These are phyloP conservation scores for Starmerella floris DNA, from an alignment of 805 yeast species.

Conservation along the genomic window DNA sequence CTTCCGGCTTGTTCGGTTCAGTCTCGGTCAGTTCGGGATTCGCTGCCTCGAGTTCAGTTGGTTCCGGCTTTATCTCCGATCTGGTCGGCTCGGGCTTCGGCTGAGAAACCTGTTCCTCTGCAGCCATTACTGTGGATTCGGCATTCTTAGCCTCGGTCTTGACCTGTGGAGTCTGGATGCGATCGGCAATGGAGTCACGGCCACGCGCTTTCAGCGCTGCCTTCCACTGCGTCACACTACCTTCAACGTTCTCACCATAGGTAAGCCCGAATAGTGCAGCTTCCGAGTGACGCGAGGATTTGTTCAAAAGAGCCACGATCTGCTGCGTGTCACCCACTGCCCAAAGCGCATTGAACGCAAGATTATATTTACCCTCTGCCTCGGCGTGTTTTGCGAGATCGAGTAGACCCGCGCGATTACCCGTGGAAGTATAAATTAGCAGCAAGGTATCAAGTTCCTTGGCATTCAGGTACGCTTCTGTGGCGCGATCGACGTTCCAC, in stretches of 20 bases:
- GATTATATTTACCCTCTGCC: slow-evolving; percentile 65
- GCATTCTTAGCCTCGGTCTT: background rate
- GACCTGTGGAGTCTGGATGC: slow-evolving; percentile 31
- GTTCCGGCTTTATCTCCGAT: no score
- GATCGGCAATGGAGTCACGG: slow-evolving; percentile 45
- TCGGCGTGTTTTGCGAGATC: slow-evolving; percentile 56
- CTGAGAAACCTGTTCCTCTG: no score
- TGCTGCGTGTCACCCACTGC: slow-evolving; percentile 53
- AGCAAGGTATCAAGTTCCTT: slow-evolving; percentile 71
- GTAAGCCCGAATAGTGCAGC: slow-evolving; percentile 71
- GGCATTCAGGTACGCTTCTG: slow-evolving; percentile 63
- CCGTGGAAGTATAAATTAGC: slow-evolving; percentile 69
- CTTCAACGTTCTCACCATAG: slow-evolving; percentile 41
- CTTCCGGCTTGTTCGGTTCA: background rate
- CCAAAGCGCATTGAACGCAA: slow-evolving; percentile 91
- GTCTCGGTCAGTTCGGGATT: background rate
- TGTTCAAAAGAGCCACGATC: slow-evolving; percentile 51
- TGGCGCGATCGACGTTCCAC: slow-evolving; percentile 74
- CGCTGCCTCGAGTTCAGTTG: no score
- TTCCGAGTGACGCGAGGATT: slow-evolving; percentile 63
- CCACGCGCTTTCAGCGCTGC: slow-evolving; percentile 37
- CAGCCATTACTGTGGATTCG: no score
- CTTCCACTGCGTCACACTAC: slow-evolving; percentile 58
- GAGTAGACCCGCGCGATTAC: slow-evolving; percentile 46
- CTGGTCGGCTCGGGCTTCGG: no score